phyloP scores from a whole-genome alignment of 1,139 yeast species.

The Citeromyces siamensis region DNA sequence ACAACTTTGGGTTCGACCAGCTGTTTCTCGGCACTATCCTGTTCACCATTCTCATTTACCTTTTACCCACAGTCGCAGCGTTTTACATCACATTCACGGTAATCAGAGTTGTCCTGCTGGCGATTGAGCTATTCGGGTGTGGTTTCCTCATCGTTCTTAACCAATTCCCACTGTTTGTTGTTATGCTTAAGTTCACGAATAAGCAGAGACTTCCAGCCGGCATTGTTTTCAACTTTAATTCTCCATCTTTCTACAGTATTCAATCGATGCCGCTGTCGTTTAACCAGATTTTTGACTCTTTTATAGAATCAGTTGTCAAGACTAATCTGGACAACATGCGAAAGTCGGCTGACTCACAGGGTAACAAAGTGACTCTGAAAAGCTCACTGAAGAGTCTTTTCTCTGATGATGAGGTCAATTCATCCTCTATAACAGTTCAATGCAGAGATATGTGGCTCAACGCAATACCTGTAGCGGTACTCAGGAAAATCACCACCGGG shows the following conservation, averaged over 20 bases:
- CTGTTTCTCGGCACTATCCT: constrained; percentile 77
- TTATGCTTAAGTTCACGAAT: constrained; percentile 69
- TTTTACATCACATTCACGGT: constrained; percentile 69
- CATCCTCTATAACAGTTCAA: neutral
- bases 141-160: constrained; percentile 54
- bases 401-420: neutral
- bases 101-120: constrained; percentile 38
- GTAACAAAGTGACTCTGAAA: neutral
- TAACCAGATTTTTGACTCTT: constrained; percentile 14
- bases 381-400: neutral
- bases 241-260: constrained; percentile 8
- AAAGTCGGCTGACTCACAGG: constrained; percentile 2
- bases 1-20: constrained; percentile 75
- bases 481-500: constrained; percentile 11
- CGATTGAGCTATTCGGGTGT: constrained; percentile 42
- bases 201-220: constrained; percentile 90
- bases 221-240: constrained; percentile 27
- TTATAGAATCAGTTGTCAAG: constrained; percentile 14
- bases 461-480: neutral
- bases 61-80: constrained; percentile 80
- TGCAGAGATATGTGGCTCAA: neutral
- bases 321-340: constrained; percentile 14
- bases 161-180: constrained; percentile 78
- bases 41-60: constrained; percentile 66
- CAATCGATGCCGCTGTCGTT: constrained; percentile 13